Evolutionary conservation across 768 basidiomycete genomes (phyloP).

Genomic region (Phlebiopsis flavidoalba): DNA sequence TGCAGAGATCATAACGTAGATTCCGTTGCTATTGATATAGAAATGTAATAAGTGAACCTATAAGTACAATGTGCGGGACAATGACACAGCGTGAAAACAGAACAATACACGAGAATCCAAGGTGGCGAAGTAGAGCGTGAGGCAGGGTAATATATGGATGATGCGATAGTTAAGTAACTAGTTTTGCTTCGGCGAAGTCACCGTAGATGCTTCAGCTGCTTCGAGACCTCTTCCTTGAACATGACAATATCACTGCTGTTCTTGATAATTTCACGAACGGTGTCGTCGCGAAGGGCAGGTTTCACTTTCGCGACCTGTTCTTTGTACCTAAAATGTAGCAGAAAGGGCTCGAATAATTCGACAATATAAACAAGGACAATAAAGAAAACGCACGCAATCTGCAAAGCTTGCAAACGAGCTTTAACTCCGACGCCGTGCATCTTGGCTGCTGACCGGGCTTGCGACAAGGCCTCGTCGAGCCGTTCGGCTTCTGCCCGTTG

Average conservation of each 20-base stretch:
- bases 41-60: neutral
- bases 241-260: slow-evolving; percentile 79
- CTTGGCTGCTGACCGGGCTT: slow-evolving; percentile 70
- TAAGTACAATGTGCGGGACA: neutral
- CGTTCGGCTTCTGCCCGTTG: slow-evolving; percentile 58
- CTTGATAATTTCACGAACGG: slow-evolving; percentile 75
- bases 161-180: slow-evolving; percentile 19
- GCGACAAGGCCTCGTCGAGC: slow-evolving; percentile 67
- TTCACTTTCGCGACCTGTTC: slow-evolving; percentile 76
- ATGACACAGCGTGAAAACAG: neutral
- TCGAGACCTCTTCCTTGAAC: slow-evolving; percentile 77
- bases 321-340: slow-evolving; percentile 48
- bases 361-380: neutral
- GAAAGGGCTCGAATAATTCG: neutral
- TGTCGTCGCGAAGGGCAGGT: slow-evolving; percentile 73
- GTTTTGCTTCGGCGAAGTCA: slow-evolving; percentile 60
- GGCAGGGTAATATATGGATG: neutral
- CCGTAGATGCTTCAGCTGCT: slow-evolving; percentile 60
- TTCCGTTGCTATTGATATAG: neutral
- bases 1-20: neutral
- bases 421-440: slow-evolving; percentile 83
- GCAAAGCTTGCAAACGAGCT: slow-evolving; percentile 66
- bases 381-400: slow-evolving; percentile 57
- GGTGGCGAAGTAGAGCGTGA: neutral
- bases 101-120: neutral